phyloP scores from a whole-genome alignment of 345 rosid species.

The Noccaea caerulescens region DNA sequence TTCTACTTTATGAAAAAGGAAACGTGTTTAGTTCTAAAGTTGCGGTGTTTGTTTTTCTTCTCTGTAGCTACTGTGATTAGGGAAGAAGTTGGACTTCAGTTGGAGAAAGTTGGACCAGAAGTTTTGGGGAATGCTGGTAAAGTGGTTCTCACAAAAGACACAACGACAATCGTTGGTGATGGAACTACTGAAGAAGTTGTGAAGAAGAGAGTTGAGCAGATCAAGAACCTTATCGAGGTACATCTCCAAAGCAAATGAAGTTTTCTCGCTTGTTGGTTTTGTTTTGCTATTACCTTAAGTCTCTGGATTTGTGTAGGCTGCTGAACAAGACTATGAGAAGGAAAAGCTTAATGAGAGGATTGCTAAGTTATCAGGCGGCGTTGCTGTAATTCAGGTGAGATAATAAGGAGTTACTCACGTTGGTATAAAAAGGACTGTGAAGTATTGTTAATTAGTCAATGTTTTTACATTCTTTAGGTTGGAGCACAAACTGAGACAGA shows the following conservation, averaged over 20 bases:
- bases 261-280: constrained; percentile 6
- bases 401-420: constrained; percentile 6
- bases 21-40: not conserved
- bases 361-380: constrained; percentile 78
- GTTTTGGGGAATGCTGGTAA: constrained; percentile 86
- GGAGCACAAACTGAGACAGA: constrained; percentile 85
- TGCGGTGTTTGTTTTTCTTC: not conserved
- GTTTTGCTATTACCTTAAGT: not conserved
- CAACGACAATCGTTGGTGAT: constrained; percentile 86
- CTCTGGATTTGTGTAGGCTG: constrained; percentile 50
- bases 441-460: too few relatives aligned
- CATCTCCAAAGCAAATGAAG: not conserved
- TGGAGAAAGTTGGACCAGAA: constrained; percentile 87
- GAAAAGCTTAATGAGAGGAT: constrained; percentile 95
- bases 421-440: not conserved
- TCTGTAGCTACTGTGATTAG: constrained; percentile 65
- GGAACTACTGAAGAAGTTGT: constrained; percentile 95
- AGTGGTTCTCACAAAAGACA: constrained; percentile 92
- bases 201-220: constrained; percentile 85
- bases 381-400: constrained; percentile 71
- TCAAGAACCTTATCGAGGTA: constrained; percentile 84
- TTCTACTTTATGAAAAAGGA: not conserved
- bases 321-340: constrained; percentile 92
- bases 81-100: constrained; percentile 89
- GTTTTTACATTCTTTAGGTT: constrained; percentile 44